Conservation (phyloP, 495 filamentous ascomycete genomes). For the Rhypophila decipiens region DNA sequence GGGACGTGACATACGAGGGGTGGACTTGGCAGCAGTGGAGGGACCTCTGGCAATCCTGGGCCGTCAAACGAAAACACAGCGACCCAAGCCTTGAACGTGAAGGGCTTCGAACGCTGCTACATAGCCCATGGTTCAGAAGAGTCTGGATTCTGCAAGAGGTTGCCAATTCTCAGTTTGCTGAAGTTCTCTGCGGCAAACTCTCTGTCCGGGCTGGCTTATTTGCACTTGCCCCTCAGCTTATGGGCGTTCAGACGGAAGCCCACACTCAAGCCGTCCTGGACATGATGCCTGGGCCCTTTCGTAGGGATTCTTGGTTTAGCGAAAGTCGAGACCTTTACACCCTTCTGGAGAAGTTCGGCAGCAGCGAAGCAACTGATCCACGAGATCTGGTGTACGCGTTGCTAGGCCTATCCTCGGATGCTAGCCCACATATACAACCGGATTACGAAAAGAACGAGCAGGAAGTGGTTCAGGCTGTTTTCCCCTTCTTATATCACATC, state of each 20-base stretch:
- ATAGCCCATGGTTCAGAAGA: slow-evolving; percentile 14
- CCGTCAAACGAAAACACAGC: background rate
- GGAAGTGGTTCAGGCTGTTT: background rate
- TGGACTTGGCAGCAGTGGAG: slow-evolving; percentile 1
- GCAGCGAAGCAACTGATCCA: slow-evolving; percentile 21
- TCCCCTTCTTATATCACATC: background rate
- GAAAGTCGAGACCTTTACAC: slow-evolving; percentile 17
- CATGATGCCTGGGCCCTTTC: slow-evolving; percentile 27
- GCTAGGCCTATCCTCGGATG: slow-evolving; percentile 22
- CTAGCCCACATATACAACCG: background rate
- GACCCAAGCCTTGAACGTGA: slow-evolving; percentile 8
- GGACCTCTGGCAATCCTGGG: background rate
- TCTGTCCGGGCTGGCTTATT: slow-evolving; percentile 24
- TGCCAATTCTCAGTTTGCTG: slow-evolving; percentile 7
- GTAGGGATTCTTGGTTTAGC: slow-evolving; percentile 25
- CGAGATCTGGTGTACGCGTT: slow-evolving; percentile 32
- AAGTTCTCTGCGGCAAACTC: slow-evolving; percentile 16
- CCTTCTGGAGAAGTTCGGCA: slow-evolving; percentile 22
- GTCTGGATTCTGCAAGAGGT: slow-evolving; percentile 20
- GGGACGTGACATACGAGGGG: background rate
- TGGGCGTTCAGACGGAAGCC: slow-evolving; percentile 3
- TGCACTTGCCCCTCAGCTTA: slow-evolving; percentile 16
- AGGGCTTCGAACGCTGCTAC: slow-evolving; percentile 2
- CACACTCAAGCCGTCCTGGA: slow-evolving; percentile 30
- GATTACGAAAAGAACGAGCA: background rate